phyloP scores from a whole-genome alignment of 176 grass and related monocot species.

The Oryza meridionalis region DNA sequence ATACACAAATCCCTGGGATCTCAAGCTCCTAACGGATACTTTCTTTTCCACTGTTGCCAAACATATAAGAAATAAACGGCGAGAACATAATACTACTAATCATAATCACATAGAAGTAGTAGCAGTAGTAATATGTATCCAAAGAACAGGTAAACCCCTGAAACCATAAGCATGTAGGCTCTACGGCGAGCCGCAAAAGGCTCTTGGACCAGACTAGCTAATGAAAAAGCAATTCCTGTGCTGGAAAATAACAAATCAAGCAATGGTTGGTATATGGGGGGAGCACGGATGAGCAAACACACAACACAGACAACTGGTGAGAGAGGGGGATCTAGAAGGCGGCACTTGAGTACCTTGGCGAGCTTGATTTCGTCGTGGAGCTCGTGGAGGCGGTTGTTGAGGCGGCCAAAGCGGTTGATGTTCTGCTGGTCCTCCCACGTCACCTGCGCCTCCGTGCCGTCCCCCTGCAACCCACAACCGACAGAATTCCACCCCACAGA shows the following conservation, averaged over 20 bases:
- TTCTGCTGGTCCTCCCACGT: slow-evolving; percentile 99
- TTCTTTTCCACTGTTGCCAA: background rate
- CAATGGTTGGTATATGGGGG: background rate
- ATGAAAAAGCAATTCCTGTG: background rate
- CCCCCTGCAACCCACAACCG: slow-evolving; percentile 49
- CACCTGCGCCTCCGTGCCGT: slow-evolving; percentile 90
- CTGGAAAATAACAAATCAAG: background rate
- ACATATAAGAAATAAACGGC: background rate
- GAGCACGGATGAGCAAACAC: background rate
- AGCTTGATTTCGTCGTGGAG: slow-evolving; percentile 90
- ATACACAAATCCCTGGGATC: background rate
- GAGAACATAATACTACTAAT: background rate
- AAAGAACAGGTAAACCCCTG: background rate
- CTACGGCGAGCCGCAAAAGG: background rate
- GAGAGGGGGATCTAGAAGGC: background rate
- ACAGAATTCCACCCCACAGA: background rate
- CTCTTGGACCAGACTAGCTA: background rate
- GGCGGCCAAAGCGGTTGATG: slow-evolving; percentile 92
- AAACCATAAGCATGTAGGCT: background rate
- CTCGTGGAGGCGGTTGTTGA: slow-evolving; percentile 96
- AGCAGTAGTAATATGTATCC: background rate
- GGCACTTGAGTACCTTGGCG: slow-evolving; percentile 61
- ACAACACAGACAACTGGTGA: background rate
- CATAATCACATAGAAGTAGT: too few relatives aligned
- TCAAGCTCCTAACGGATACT: background rate